Evolutionary conservation across 192 early-diverging fungal species (phyloP), one percentile per base, ranked within the genome.

Genomic region (Coemansia sp.): DNA sequence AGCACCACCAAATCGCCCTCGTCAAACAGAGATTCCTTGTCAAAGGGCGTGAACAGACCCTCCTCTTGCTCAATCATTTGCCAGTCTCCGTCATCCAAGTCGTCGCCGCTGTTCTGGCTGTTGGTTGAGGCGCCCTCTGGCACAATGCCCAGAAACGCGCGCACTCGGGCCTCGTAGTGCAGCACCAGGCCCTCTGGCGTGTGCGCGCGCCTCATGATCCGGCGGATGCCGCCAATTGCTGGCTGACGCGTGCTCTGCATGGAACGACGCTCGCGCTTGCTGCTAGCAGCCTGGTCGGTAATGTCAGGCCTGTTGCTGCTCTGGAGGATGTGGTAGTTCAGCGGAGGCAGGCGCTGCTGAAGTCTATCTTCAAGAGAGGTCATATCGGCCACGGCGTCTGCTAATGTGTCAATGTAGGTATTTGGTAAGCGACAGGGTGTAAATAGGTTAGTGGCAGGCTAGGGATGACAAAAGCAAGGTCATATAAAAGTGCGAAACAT

Each of bases 181-280:
- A 71, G 2, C 11, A 81, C 73, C 25, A 81, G 59, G 1, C 78
- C 78, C 29, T 71, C 78, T 32, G 78, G 78, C 37, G 78, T 75
- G 41, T 72, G 78, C 0, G 73, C 73, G 19, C 78, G 78, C 19
- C 67, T 74, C 73, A 81, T 71, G 25, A 74, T 69, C 29, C 66
- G 60, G 8, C 70, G 69, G n/a, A 81, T 74, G 9, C 69, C 73
- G 22, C 62, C 62, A 31, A 65, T 68, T 14, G 68, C 64, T 10
- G 76, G 66, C 20, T 62, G 60, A 15, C 56, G 42, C 17, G 54
- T 32, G 17, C 59, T 19, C 32, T 56, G 51, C 27, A 15, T 17
- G 2, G 51, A 54, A 31, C 51, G 51, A 54, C 27, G 51, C 9
- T 39, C 49, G 49, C 64, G 36, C 39, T 65, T 62, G 38, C 54